Conservation (phyloP, 2,329 filamentous ascomycete species). For the Hymenoscyphus scutula region DNA sequence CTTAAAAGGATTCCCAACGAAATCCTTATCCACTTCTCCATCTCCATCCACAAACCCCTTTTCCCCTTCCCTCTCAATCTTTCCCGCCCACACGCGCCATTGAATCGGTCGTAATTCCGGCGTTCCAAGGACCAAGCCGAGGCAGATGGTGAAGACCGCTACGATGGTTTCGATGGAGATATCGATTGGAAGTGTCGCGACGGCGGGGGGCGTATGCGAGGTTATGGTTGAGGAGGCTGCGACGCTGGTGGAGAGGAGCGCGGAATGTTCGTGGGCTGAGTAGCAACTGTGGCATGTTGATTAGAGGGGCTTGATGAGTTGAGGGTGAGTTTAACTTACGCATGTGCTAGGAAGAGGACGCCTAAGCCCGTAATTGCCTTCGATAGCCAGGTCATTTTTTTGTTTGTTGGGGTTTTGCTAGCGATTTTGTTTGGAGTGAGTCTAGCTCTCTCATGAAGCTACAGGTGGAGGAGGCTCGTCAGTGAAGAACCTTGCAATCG, state of each 20-base stretch:
- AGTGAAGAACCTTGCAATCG: not conserved
- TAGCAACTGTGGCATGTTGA: slow-evolving; percentile 68
- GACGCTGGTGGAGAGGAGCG: slow-evolving; percentile 58
- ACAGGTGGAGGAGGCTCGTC: not conserved
- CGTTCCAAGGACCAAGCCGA: slow-evolving; percentile 77
- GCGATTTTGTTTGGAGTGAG: not conserved
- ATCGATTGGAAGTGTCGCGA: slow-evolving; percentile 68
- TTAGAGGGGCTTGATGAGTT: not conserved
- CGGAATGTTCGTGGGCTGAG: slow-evolving; percentile 89
- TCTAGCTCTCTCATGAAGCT: not conserved
- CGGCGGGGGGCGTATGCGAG: slow-evolving; percentile 41
- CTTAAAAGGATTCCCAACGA: slow-evolving; percentile 74
- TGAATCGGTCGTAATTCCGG: slow-evolving; percentile 80
- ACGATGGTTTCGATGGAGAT: slow-evolving; percentile 83
- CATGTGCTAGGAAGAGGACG: slow-evolving; percentile 76
- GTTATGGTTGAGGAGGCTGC: slow-evolving; percentile 47
- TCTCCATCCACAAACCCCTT: slow-evolving; percentile 54
- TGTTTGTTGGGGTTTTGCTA: not conserved
- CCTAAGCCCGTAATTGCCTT: slow-evolving; percentile 71
- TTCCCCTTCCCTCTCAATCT: slow-evolving; percentile 75
- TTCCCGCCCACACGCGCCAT: slow-evolving; percentile 77
- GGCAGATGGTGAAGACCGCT: slow-evolving; percentile 74
- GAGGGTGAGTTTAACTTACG: slow-evolving; percentile 56
- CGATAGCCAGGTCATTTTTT: slow-evolving; percentile 68
- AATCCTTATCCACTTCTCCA: slow-evolving; percentile 68